Evolutionary conservation across 495 filamentous ascomycete species (phyloP).

Genomic region (Friedmanniomyces endolithicus): DNA sequence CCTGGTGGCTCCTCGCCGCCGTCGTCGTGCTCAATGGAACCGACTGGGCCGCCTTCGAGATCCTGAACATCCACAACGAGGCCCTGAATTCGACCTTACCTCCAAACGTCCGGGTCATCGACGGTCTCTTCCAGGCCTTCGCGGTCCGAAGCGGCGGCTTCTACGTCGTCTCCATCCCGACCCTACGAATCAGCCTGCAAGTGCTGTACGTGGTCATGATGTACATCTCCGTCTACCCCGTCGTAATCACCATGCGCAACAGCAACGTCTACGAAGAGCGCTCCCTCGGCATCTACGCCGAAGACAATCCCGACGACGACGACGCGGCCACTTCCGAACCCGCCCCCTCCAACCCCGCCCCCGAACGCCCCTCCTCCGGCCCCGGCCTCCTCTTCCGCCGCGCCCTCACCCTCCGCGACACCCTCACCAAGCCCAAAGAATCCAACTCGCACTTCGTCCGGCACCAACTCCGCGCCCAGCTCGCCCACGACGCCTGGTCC

Average conservation of each 20-base stretch:
- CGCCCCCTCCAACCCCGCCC: too few species aligned
- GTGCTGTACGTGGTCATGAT: constrained; percentile 87
- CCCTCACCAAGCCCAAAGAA: constrained; percentile 12
- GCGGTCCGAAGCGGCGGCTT: constrained; percentile 77
- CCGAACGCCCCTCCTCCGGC: not conserved
- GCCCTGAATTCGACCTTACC: constrained; percentile 45
- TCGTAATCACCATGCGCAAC: constrained; percentile 45
- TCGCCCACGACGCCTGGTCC: constrained; percentile 83
- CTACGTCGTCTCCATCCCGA: constrained; percentile 62
- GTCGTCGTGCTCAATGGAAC: constrained; percentile 65
- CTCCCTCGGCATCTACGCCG: constrained; percentile 53
- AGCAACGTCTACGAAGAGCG: constrained; percentile 44
- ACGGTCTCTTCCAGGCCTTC: constrained; percentile 73
- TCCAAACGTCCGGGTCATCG: constrained; percentile 47
- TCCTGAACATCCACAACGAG: constrained; percentile 63
- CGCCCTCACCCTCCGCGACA: constrained; percentile 13
- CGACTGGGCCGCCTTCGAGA: constrained; percentile 71
- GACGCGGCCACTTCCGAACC: constrained; percentile 10
- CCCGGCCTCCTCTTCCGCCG: constrained; percentile 7
- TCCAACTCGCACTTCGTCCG: constrained; percentile 43
- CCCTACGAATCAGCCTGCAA: constrained; percentile 58
- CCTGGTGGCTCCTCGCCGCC: constrained; percentile 66
- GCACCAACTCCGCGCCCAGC: constrained; percentile 65
- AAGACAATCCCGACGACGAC: constrained; percentile 31
- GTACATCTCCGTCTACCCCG: constrained; percentile 59